These are phyloP conservation scores for Senna tora DNA, from an alignment of 306 rosid genomes.

Conservation along the genomic window DNA sequence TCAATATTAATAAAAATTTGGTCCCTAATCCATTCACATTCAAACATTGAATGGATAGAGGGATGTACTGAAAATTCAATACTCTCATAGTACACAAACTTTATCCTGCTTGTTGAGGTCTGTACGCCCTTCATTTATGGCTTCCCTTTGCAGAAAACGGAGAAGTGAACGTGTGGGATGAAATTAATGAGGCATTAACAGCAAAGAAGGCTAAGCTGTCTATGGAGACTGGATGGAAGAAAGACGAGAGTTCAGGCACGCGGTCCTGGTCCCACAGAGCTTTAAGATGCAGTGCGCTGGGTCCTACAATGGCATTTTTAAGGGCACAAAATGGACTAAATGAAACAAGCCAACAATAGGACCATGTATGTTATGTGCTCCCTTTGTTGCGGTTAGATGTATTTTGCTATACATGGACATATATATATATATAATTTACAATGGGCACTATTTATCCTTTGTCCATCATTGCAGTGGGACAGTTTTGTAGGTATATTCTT, in stretches of 20 bases:
- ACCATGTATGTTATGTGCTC: conserved; percentile 18
- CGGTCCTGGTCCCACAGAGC: conserved; percentile 70
- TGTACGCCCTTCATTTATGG: conserved; percentile 16
- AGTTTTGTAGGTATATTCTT: conserved; percentile 18
- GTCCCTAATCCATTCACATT: no score
- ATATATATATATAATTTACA: conserved; percentile 21
- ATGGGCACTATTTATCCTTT: conserved; percentile 25
- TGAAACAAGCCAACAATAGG: conserved; percentile 35
- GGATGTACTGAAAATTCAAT: no score
- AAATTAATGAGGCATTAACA: conserved; percentile 61
- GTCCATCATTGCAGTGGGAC: conserved; percentile 35
- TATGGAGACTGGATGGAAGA: conserved; percentile 56
- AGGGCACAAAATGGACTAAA: conserved; percentile 66
- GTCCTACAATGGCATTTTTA: conserved; percentile 77
- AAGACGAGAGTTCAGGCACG: conserved; percentile 54
- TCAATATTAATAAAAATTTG: no score
- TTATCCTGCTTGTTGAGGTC: no score
- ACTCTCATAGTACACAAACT: no score
- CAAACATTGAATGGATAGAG: no score
- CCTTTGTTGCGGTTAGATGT: conserved; percentile 28
- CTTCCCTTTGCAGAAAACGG: conserved; percentile 65
- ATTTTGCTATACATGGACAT: conserved; percentile 30
- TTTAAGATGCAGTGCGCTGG: conserved; percentile 81
- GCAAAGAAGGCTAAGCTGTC: conserved; percentile 79
- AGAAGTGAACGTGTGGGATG: conserved; percentile 75